Conservation (phyloP, 192 early-diverging fungal species). For the Mortierella claussenii region DNA sequence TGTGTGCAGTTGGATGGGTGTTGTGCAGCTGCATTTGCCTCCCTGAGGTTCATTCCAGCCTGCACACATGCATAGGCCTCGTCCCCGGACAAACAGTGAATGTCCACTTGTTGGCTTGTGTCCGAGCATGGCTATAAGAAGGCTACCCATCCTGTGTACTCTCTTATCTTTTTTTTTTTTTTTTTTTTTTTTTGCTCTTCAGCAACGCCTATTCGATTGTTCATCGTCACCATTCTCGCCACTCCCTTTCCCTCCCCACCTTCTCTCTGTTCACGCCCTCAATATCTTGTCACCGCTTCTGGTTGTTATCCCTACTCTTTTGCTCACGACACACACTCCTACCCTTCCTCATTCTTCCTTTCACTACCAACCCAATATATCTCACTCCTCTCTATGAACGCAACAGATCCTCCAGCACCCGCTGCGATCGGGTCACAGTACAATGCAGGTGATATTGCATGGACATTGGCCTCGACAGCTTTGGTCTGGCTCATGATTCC, state of each 20-base stretch:
- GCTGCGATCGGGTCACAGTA: slow-evolving; percentile 21
- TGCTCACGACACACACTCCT: neutral
- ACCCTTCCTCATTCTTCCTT: neutral
- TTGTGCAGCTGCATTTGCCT: too few relatives aligned
- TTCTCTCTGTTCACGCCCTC: too few relatives aligned
- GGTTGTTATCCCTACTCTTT: neutral
- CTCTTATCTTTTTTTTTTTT: neutral
- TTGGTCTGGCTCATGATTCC: slow-evolving; percentile 96
- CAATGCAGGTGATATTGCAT: slow-evolving; percentile 69
- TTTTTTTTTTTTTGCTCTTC: slow-evolving; percentile 5
- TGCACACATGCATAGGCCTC: too few relatives aligned
- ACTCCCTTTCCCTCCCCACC: neutral
- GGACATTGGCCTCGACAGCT: slow-evolving; percentile 75
- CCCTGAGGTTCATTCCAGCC: too few relatives aligned
- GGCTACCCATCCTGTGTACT: too few relatives aligned
- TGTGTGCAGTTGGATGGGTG: too few relatives aligned
- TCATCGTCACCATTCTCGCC: neutral
- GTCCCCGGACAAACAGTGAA: too few relatives aligned
- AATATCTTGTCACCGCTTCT: slow-evolving; percentile 3
- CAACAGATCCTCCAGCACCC: slow-evolving; percentile 12
- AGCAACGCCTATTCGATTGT: slow-evolving; percentile 21
- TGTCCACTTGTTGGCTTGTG: too few relatives aligned
- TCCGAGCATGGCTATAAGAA: neutral
- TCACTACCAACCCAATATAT: neutral
- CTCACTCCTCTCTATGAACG: neutral